These are phyloP conservation scores for Melampsora larici-populina DNA, from an alignment of 1,284 basidiomycete genomes.

Conservation along the genomic window DNA sequence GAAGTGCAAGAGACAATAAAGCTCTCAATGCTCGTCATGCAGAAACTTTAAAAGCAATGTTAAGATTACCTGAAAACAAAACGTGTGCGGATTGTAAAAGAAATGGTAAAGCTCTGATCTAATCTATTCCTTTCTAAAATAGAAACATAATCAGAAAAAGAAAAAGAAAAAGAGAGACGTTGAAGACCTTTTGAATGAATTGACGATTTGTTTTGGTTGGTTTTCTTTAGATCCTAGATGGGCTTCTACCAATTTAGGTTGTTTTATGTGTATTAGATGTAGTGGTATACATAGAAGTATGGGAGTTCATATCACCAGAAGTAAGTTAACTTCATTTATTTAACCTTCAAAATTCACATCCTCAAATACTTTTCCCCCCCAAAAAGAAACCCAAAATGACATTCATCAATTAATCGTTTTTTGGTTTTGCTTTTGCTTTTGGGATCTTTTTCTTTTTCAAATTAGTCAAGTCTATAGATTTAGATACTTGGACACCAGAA, in stretches of 20 bases:
- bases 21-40: conserved; percentile 53
- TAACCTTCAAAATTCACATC: conserved; percentile 4
- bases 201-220: too few species aligned
- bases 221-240: conserved; percentile 76
- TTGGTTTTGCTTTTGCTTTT: conserved; percentile 47
- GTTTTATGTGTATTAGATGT: conserved; percentile 81
- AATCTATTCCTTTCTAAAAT: too few species aligned
- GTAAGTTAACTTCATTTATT: conserved; percentile 47
- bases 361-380: too few species aligned
- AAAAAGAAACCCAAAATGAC: neutral
- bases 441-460: neutral
- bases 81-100: conserved; percentile 60
- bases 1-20: conserved; percentile 43
- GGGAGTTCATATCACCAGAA: conserved; percentile 93
- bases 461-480: conserved; percentile 90
- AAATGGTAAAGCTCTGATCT: conserved; percentile 30
- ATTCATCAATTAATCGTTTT: neutral
- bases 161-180: too few species aligned
- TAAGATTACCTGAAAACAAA: conserved; percentile 88
- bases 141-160: too few species aligned
- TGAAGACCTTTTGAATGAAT: too few species aligned
- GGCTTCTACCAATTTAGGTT: conserved; percentile 95
- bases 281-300: conserved; percentile 97
- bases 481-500: conserved; percentile 95
- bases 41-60: conserved; percentile 72